These are phyloP conservation scores for Dianthus caryophyllus DNA, from an alignment of 148 eudicot genomes.

Conservation along the genomic window DNA sequence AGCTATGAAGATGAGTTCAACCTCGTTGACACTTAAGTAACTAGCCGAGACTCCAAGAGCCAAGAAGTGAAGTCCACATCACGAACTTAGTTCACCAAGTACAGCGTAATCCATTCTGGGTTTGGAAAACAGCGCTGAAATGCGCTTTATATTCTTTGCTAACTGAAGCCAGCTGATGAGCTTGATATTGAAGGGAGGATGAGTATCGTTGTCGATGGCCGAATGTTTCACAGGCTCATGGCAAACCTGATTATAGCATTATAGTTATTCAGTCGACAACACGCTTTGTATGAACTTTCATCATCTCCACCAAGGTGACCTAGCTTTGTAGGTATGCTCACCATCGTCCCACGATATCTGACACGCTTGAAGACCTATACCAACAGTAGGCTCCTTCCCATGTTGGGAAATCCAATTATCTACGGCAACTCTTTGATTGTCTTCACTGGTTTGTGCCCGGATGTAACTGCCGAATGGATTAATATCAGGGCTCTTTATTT, in stretches of 20 bases:
- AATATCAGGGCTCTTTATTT: constrained; percentile 51
- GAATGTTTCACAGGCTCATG: not conserved
- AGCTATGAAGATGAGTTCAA: not conserved
- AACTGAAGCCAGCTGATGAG: not conserved
- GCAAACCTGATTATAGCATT: constrained; percentile 20
- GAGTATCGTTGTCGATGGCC: not conserved
- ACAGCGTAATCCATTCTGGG: not conserved
- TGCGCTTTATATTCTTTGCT: not conserved
- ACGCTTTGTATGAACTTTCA: constrained; percentile 20
- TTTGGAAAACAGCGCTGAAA: not conserved
- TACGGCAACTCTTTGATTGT: constrained; percentile 37
- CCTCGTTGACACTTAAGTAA: not conserved
- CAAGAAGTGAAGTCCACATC: not conserved
- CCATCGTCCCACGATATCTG: constrained; percentile 95
- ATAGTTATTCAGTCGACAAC: not conserved
- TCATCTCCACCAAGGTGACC: constrained; percentile 98
- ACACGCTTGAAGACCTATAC: constrained; percentile 95
- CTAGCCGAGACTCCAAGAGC: not conserved
- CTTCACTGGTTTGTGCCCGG: constrained; percentile 38
- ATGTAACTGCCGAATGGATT: constrained; percentile 57
- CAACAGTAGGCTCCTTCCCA: constrained; percentile 81
- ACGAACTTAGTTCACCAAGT: not conserved
- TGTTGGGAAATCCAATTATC: constrained; percentile 71
- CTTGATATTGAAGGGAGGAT: not conserved
- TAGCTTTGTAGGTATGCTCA: constrained; percentile 64